These are phyloP conservation scores for Pleurotus cornucopiae DNA, from an alignment of 768 basidiomycete genomes.

Conservation along the genomic window DNA sequence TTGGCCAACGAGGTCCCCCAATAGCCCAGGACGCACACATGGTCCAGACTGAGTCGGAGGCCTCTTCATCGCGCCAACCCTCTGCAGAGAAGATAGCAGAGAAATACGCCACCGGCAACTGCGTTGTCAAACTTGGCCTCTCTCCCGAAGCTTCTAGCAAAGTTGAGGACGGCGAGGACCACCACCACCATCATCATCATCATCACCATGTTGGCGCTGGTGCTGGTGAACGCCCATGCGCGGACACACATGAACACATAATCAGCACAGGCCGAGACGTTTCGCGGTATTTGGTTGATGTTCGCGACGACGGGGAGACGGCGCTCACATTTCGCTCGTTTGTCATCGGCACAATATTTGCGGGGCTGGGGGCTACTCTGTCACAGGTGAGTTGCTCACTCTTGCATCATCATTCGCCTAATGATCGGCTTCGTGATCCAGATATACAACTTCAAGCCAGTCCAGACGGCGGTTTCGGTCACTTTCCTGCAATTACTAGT, in stretches of 20 bases:
- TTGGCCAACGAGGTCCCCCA: no score
- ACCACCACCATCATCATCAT: no score
- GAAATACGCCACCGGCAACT: no score
- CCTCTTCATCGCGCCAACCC: no score
- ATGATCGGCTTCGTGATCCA: constrained; percentile 16
- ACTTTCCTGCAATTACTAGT: constrained; percentile 55
- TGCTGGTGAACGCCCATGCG: neutral
- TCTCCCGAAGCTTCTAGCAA: no score
- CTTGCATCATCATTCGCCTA: neutral
- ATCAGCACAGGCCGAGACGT: constrained; percentile 45
- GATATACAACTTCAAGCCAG: constrained; percentile 61
- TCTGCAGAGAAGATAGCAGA: no score
- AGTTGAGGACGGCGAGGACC: no score
- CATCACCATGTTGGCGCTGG: no score
- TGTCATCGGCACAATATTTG: constrained; percentile 49
- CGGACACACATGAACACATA: constrained; percentile 25
- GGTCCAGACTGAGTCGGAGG: no score
- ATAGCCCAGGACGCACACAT: no score
- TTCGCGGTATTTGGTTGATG: constrained; percentile 48
- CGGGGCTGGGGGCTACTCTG: constrained; percentile 53
- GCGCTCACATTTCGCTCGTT: constrained; percentile 55
- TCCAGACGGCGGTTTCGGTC: constrained; percentile 44
- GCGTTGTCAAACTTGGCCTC: no score
- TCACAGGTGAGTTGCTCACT: constrained; percentile 35
- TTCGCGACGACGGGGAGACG: constrained; percentile 55